Evolutionary conservation across 495 filamentous ascomycete genomes (phyloP), one percentile per base, ranked within the genome.

Genomic region (Neurospora sp.): DNA sequence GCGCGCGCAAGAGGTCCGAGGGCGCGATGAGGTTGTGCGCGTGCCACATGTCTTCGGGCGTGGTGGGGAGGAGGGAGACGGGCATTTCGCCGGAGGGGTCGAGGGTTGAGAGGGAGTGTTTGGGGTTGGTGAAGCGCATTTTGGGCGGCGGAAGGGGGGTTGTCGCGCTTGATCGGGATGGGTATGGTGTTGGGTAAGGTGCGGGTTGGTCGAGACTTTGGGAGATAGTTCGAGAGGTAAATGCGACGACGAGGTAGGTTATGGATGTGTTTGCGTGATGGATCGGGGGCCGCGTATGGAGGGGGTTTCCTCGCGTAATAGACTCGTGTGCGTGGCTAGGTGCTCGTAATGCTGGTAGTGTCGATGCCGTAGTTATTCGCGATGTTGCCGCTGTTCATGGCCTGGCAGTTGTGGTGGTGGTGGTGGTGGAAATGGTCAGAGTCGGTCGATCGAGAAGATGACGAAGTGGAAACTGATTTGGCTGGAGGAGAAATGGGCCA

Each of bases 11-110:
- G 69, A 93, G 83, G 76, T 99, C 96, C 44, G 84, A 87, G 35
- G 90, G 88, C 14, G 90, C 89, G 80, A 99, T 95, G 44, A 99
- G 88, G 84, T 99, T 99, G 87, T 97, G 95, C 80, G 92, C 91
- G 79, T 98, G 95, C 96, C 96, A 99, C 94, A 99, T 97, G 81
- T 99, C 96, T 84, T 98, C 96, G 39, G 94, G 93, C 78, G 97
- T 96, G 79, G 93, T 90, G 3, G 96, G 95, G 70, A 93, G 88
- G 70, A 99, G 86, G 38, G 91, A 93, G 76, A 97, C 89, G 72
- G 84, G 89, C 12, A 92, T 93, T 5, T 92, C 91, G 23, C 72
- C 74, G 1, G 54, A 66, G 27, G 54, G 54, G 86, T 92, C 93
- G 84, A 93, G 85, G 40, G 88, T 88, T 75, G 93, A 90, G 73